Evolutionary conservation across 805 yeast species (phyloP).

Genomic region (Saccharomycopsis schoenii): DNA sequence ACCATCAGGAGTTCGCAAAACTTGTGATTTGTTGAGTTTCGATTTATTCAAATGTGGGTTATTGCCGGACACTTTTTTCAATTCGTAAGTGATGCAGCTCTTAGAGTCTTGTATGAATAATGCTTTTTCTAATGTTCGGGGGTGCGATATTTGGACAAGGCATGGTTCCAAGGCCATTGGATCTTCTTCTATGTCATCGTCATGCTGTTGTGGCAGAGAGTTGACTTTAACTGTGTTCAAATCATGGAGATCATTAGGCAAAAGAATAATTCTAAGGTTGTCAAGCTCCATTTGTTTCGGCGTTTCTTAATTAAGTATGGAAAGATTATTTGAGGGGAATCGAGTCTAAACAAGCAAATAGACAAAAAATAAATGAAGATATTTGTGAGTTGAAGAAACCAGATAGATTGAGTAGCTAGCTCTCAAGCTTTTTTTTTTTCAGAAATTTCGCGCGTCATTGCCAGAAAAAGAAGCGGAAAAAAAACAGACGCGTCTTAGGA

Average conservation of each 20-base stretch:
- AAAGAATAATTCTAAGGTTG: neutral
- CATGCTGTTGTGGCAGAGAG: neutral
- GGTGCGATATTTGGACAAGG: neutral
- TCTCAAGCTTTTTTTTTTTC: no score
- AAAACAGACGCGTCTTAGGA: no score
- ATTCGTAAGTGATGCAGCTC: neutral
- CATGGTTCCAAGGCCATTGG: neutral
- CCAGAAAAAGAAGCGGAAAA: no score
- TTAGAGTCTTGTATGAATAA: neutral
- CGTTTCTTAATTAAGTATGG: neutral
- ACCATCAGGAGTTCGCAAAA: slow-evolving; percentile 1
- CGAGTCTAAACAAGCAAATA: no score
- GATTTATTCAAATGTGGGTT: slow-evolving; percentile 6
- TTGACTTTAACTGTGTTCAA: neutral
- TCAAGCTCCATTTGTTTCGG: neutral
- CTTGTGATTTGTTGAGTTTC: neutral
- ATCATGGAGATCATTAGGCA: neutral
- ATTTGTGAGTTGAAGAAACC: no score
- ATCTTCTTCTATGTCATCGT: neutral
- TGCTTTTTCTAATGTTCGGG: neutral
- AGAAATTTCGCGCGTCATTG: no score
- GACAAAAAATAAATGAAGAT: no score
- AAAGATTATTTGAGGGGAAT: no score
- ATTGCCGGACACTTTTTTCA: slow-evolving; percentile 3
- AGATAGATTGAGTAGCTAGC: no score